phyloP scores from a whole-genome alignment of 805 yeast species.

The Ogataea trehalophila region DNA sequence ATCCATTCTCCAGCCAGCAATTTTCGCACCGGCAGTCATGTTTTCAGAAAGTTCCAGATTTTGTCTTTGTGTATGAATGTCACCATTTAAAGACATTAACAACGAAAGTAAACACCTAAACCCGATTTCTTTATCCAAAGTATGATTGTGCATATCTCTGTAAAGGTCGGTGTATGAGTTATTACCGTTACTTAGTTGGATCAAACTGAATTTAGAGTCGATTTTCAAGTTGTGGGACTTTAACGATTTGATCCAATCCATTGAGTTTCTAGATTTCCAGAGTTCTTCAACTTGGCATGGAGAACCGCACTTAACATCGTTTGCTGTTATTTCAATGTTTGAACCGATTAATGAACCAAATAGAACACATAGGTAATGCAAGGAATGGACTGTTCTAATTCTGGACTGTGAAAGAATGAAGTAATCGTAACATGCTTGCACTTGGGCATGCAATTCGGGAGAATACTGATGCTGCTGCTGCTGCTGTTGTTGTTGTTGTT shows the following conservation, averaged over 20 bases:
- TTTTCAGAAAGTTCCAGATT: slow-evolving; percentile 25
- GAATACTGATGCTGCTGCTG: too few relatives aligned
- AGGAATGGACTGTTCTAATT: slow-evolving; percentile 47
- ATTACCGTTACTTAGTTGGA: slow-evolving; percentile 53
- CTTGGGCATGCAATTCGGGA: slow-evolving; percentile 19
- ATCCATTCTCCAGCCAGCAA: slow-evolving; percentile 62
- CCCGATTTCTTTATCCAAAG: slow-evolving; percentile 36
- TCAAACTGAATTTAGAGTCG: slow-evolving; percentile 50
- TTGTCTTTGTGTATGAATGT: slow-evolving; percentile 48
- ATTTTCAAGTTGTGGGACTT: slow-evolving; percentile 33
- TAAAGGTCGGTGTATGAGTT: slow-evolving; percentile 48
- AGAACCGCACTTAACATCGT: slow-evolving; percentile 57
- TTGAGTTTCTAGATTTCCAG: slow-evolving; percentile 49
- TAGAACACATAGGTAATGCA: slow-evolving; percentile 45
- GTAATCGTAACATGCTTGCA: slow-evolving; percentile 43
- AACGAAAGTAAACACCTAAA: slow-evolving; percentile 49
- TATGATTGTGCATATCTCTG: slow-evolving; percentile 41
- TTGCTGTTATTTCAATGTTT: slow-evolving; percentile 34
- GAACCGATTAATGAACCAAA: slow-evolving; percentile 42
- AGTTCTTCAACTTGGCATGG: slow-evolving; percentile 56
- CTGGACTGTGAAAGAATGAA: slow-evolving; percentile 52
- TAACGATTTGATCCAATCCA: slow-evolving; percentile 47
- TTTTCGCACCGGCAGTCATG: slow-evolving; percentile 38
- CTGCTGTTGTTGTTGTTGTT: too few relatives aligned
- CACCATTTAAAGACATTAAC: slow-evolving; percentile 63